Percentiles rank a stretch among this genome's conserved stretches.
Evolutionary conservation across 78 protist genomes (phyloP).

Genomic region (Cavenderia fasciculata): DNA sequence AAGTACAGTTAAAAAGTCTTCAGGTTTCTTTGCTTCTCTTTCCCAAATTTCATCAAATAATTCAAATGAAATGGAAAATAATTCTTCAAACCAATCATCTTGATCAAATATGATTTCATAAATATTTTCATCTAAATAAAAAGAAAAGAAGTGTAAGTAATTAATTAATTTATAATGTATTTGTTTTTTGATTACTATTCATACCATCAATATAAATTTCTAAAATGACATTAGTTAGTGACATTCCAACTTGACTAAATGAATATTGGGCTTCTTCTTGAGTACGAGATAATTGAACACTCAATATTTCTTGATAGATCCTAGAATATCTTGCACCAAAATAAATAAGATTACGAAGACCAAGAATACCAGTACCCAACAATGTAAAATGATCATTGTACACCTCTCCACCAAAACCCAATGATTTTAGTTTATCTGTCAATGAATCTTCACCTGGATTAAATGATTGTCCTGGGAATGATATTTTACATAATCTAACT

Average conservation of each 20-base stretch:
- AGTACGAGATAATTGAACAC: constrained; percentile 6
- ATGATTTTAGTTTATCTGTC: background rate
- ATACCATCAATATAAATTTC: constrained; percentile 66
- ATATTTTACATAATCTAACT: constrained; percentile 55
- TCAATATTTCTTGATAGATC: constrained; percentile 50
- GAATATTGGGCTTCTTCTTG: constrained; percentile 39
- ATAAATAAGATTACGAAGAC: constrained; percentile 49
- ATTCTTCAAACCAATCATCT: constrained; percentile 78
- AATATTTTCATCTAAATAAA: constrained; percentile 40
- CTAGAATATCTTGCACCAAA: constrained; percentile 71
- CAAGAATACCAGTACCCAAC: constrained; percentile 36
- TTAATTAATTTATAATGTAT: background rate
- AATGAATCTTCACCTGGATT: background rate
- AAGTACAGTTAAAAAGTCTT: constrained; percentile 51
- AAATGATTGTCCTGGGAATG: constrained; percentile 10
- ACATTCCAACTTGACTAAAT: constrained; percentile 38
- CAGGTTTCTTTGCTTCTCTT: constrained; percentile 20
- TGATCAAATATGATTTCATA: constrained; percentile 74
- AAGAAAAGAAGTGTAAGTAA: background rate
- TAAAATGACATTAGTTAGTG: constrained; percentile 40
- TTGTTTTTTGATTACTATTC: background rate
- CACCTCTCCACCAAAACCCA: constrained; percentile 10
- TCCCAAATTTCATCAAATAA: constrained; percentile 77
- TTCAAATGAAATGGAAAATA: constrained; percentile 70
- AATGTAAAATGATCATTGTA: background rate